phyloP scores from a whole-genome alignment of 2,329 filamentous ascomycete genomes.

The Pestalotiopsis fici region DNA sequence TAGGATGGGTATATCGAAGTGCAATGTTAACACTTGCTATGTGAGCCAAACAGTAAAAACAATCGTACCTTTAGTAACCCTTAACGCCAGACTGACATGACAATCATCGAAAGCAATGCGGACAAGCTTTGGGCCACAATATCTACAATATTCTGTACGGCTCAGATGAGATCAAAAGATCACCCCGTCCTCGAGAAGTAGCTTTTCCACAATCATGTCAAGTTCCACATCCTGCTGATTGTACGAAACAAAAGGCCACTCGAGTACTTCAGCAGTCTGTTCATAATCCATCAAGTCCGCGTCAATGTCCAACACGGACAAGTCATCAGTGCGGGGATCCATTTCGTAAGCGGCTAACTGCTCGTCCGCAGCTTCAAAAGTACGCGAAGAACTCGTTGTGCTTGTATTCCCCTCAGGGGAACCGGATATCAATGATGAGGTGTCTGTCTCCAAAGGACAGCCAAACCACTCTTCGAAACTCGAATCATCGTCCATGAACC shows the following conservation, averaged over 20 bases:
- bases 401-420: not conserved
- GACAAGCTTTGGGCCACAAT: too few relatives aligned
- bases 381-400: not conserved
- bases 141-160: too few relatives aligned
- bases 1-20: too few relatives aligned
- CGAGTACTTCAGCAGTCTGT: not conserved
- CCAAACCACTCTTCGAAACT: not conserved
- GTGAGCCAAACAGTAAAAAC: too few relatives aligned
- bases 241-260: not conserved
- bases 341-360: not conserved
- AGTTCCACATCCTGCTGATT: not conserved
- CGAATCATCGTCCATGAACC: not conserved
- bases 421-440: too few relatives aligned
- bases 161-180: not conserved
- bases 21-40: too few relatives aligned
- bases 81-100: too few relatives aligned
- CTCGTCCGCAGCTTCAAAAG: not conserved
- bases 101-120: too few relatives aligned
- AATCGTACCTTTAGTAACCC: too few relatives aligned
- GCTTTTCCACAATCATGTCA: not conserved
- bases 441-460: not conserved
- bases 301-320: not conserved
- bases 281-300: not conserved
- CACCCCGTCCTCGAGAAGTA: not conserved
- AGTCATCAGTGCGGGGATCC: not conserved